Base-by-base conservation (phyloP, 306 rosid species). In the Pterocarpus macrocarpus region DNA sequence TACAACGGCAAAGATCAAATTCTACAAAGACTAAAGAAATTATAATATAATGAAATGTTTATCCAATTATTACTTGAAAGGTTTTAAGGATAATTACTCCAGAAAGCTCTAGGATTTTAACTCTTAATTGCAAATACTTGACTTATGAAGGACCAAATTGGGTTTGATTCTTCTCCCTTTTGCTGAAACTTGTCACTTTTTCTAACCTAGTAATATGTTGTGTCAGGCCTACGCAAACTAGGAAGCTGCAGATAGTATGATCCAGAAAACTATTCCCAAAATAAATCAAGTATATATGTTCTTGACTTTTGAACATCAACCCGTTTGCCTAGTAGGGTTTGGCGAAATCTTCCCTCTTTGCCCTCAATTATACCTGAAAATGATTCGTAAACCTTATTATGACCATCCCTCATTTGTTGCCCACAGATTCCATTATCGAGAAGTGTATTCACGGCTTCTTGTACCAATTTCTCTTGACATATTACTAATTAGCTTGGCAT, bases 371-470 rank as follows among this genome's bases (percentile, higher is more conserved):
- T 10, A 30, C 32, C n/a, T 32, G 22, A 62, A 62, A 62, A 62
- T 4, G 43, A 62, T 12, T 32, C 13, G 43, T 62, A 62, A 62
- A 62, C 17, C 68, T 62, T 62, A 33, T 62, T 62, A 62, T 14
- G 68, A 62, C 16, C 17, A 5, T 62, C 55, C 7, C 56, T 41
- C 15, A 9, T 67, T 9, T 3, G 73, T 43, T 67, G 69, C 55
- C 52, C 30, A 2, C 57, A 36, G 49, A 80, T 80, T 59, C 38
- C 41, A 71, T 71, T 80, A 58, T 47, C 72, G 44, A 70, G 38
- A 70, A 69, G 63, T 11, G 72, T 80, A 71, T 62, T 41, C 52
- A 82, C 71, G 53, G 8, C 39, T 81, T 81, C 71, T 50, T 61
- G 63, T 69, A 70, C 5, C 71, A 71, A 39, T 80, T 56, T 69